phyloP scores from a whole-genome alignment of 371 early-diverging fungal genomes.

The Mucor plumbeus region DNA sequence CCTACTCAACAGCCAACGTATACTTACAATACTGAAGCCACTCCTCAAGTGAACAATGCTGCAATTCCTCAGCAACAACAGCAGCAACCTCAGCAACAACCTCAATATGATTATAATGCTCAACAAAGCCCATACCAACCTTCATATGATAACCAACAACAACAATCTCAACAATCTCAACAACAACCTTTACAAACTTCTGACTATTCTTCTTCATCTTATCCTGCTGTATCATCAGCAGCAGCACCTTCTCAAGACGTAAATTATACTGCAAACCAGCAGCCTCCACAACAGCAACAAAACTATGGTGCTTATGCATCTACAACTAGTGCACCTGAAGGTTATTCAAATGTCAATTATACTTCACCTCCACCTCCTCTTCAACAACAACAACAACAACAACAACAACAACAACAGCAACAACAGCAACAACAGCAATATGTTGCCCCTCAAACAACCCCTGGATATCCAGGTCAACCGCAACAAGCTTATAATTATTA shows the following conservation, averaged over 20 bases:
- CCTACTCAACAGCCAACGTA: constrained; percentile 13
- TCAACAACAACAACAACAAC: neutral
- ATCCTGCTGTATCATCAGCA: neutral
- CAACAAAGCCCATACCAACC: constrained; percentile 19
- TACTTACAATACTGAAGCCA: neutral
- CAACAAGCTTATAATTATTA: constrained; percentile 26
- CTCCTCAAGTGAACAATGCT: constrained; percentile 13
- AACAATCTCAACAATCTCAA: constrained; percentile 12
- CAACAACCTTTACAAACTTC: neutral
- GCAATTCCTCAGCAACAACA: constrained; percentile 14
- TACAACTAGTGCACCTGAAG: constrained; percentile 14
- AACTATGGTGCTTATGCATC: neutral
- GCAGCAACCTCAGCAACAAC: constrained; percentile 14
- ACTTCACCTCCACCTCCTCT: constrained; percentile 6
- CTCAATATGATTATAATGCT: constrained; percentile 13
- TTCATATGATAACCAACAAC: constrained; percentile 18
- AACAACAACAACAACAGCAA: neutral
- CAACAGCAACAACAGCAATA: constrained; percentile 13
- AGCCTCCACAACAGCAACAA: constrained; percentile 2
- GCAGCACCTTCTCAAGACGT: neutral
- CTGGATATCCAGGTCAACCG: constrained; percentile 15
- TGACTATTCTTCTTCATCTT: constrained; percentile 3
- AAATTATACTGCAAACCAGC: neutral
- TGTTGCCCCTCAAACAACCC: constrained; percentile 1
- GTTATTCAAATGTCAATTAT: constrained; percentile 6